These are phyloP conservation scores for Aspergillus oerlinghausenensis DNA, from an alignment of 2,329 filamentous ascomycete genomes.

Conservation along the genomic window DNA sequence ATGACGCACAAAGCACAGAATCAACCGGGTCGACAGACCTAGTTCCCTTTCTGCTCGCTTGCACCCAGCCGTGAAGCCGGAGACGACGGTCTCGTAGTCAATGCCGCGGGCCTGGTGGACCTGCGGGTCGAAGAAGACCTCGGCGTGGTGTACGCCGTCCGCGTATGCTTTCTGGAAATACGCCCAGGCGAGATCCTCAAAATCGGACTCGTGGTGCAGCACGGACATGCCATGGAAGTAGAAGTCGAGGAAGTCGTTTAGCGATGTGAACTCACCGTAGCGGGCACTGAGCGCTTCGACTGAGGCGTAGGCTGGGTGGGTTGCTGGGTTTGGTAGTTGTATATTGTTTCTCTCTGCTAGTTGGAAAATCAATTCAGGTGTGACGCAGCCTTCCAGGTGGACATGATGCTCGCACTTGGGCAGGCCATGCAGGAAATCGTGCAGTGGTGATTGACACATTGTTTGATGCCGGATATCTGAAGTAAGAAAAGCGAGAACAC, in stretches of 20 bases:
- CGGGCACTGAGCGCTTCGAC: conserved; percentile 55
- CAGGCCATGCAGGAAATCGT: conserved; percentile 59
- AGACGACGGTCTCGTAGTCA: conserved; percentile 58
- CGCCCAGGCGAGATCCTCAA: conserved; percentile 65
- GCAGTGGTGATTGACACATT: conserved; percentile 56
- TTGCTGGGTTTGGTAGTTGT: conserved; percentile 48
- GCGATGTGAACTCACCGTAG: conserved; percentile 63
- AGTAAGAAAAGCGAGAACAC: background rate
- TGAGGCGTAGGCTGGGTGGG: conserved; percentile 61
- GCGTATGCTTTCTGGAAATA: conserved; percentile 63
- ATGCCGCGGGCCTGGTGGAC: conserved; percentile 64
- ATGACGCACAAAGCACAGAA: conserved; percentile 69
- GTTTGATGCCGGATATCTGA: background rate
- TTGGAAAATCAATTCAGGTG: conserved; percentile 64
- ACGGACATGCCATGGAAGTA: conserved; percentile 74
- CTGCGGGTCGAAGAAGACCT: conserved; percentile 79
- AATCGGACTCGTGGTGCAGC: conserved; percentile 62
- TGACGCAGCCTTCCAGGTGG: conserved; percentile 72
- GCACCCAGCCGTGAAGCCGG: conserved; percentile 59
- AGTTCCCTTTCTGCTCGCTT: conserved; percentile 57
- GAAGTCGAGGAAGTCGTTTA: conserved; percentile 74
- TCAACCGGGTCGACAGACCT: conserved; percentile 61
- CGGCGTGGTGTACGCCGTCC: conserved; percentile 66
- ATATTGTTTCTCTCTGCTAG: conserved; percentile 65
- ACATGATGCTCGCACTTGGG: conserved; percentile 82